Evolutionary conservation across 371 early-diverging fungal species (phyloP).

Genomic region (Saksenaea oblongispora): DNA sequence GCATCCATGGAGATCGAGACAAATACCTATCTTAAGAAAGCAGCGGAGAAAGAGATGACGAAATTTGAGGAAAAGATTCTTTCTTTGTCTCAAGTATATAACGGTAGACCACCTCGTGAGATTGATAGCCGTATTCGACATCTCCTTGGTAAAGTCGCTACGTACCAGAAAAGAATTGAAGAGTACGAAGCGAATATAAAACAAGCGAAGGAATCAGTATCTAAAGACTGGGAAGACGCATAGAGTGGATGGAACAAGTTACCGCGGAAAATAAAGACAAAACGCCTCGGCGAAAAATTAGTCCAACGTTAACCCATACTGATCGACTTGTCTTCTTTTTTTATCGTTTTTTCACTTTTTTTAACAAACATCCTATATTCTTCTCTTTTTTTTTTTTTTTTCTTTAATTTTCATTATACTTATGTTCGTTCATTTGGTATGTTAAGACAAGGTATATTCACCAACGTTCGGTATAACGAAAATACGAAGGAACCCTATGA

Average conservation of each 20-base stretch:
- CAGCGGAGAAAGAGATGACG: constrained; percentile 68
- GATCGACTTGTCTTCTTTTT: neutral
- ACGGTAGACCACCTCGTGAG: constrained; percentile 56
- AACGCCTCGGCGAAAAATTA: neutral
- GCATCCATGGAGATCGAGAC: constrained; percentile 82
- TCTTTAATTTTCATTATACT: neutral
- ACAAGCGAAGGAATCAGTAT: constrained; percentile 48
- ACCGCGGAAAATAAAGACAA: neutral
- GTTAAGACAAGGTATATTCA: neutral
- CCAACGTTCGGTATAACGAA: neutral
- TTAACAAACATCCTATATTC: neutral
- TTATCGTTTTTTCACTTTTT: neutral
- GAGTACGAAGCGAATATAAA: constrained; percentile 51
- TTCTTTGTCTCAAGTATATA: constrained; percentile 45
- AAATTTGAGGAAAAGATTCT: constrained; percentile 75
- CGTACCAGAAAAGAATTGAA: constrained; percentile 53
- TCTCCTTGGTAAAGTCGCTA: constrained; percentile 55
- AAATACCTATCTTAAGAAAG: constrained; percentile 63
- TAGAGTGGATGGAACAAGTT: neutral
- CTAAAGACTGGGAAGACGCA: constrained; percentile 30
- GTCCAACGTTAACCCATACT: neutral
- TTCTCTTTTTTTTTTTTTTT: neutral
- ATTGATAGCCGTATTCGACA: constrained; percentile 58
- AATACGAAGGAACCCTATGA: neutral
- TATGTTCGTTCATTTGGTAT: neutral